Percentiles rank a stretch among this genome's conserved stretches.
phyloP scores from a whole-genome alignment of 768 basidiomycete genomes.

The Mycena leptocephala region DNA sequence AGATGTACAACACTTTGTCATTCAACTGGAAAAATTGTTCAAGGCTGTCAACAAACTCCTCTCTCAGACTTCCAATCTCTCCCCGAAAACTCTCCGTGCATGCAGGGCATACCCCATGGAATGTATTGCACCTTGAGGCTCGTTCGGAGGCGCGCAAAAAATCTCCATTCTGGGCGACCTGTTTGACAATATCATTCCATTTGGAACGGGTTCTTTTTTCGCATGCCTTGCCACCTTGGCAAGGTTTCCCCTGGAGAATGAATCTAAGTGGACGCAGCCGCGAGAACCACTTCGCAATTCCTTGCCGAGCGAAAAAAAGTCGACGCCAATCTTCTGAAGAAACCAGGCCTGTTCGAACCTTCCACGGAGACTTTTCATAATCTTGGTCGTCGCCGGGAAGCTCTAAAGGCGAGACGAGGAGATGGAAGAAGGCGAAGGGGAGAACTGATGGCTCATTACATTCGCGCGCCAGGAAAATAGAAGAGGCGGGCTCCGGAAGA shows the following conservation, averaged over 20 bases:
- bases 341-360: background rate
- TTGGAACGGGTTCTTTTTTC: no score
- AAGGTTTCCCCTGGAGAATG: no score
- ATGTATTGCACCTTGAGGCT: no score
- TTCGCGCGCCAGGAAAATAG: slow-evolving; percentile 11
- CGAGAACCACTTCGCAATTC: slow-evolving; percentile 8
- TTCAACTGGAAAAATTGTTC: background rate
- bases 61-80: no score
- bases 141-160: no score
- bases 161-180: no score
- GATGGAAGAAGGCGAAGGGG: slow-evolving; percentile 6
- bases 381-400: background rate
- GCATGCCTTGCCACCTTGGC: background rate
- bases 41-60: background rate
- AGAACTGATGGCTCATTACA: background rate
- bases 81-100: no score
- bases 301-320: background rate
- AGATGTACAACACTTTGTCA: background rate
- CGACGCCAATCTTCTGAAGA: background rate
- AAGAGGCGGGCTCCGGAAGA: slow-evolving; percentile 4
- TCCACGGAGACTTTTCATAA: background rate
- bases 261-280: background rate
- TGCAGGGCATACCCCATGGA: no score
- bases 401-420: background rate
- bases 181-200: no score